Percentiles rank a stretch among this genome's conserved stretches.
phyloP scores from a whole-genome alignment of 257 asterid genomes.

The Ilex aquifolium region DNA sequence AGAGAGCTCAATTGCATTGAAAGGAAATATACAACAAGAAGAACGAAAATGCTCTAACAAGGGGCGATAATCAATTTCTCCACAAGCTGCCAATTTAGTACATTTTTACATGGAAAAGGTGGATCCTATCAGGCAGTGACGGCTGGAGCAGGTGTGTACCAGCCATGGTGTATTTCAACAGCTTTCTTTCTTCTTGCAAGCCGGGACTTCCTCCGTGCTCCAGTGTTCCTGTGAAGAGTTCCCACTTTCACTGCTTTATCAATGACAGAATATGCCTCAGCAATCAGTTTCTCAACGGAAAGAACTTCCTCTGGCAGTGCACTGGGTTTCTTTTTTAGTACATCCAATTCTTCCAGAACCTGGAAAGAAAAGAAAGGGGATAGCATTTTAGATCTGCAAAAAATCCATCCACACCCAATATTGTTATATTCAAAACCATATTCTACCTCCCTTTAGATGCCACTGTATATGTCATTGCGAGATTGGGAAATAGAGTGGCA shows the following conservation, averaged over 20 bases:
- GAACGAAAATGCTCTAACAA: not conserved
- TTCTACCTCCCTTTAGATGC: too few species aligned
- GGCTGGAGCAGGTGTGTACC: slow-evolving; percentile 63
- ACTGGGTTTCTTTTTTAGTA: slow-evolving; percentile 58
- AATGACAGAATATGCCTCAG: slow-evolving; percentile 81
- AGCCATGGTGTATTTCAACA: slow-evolving; percentile 74
- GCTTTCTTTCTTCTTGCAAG: slow-evolving; percentile 91
- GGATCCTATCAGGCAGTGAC: slow-evolving; percentile 25
- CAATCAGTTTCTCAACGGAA: slow-evolving; percentile 69
- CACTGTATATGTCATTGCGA: too few species aligned
- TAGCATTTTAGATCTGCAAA: not conserved
- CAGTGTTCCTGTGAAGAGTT: slow-evolving; percentile 81
- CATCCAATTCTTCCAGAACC: slow-evolving; percentile 79
- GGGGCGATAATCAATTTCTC: not conserved
- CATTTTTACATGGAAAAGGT: not conserved
- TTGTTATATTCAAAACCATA: too few species aligned
- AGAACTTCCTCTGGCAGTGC: slow-evolving; percentile 71
- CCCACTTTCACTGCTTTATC: slow-evolving; percentile 84
- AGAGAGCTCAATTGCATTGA: slow-evolving; percentile 2
- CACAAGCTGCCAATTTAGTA: not conserved
- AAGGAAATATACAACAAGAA: slow-evolving; percentile 12
- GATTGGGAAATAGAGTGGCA: too few species aligned
- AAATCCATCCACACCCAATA: too few species aligned
- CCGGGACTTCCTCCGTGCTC: slow-evolving; percentile 93
- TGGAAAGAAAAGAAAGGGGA: slow-evolving; percentile 10